Evolutionary conservation across 2,329 filamentous ascomycete species (phyloP).

Genomic region (Ceratocystis lukuohia): DNA sequence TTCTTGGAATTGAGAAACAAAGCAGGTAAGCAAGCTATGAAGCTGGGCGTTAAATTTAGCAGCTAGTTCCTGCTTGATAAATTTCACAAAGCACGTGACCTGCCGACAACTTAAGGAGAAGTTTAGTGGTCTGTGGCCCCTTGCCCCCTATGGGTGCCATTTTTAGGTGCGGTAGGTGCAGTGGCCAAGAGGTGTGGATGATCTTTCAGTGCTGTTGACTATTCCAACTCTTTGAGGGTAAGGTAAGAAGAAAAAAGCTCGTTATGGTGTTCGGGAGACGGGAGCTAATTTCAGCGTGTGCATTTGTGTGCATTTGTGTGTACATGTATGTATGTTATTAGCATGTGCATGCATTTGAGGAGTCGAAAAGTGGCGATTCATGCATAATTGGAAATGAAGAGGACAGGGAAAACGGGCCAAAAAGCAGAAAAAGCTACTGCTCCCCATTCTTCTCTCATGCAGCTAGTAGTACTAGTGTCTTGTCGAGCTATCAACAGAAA

Average conservation of each 20-base stretch:
- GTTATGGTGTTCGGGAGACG: not conserved
- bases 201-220: not conserved
- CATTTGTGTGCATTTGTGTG: not conserved
- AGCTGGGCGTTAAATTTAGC: slow-evolving; percentile 3
- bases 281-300: not conserved
- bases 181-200: not conserved
- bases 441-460: not conserved
- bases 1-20: not conserved
- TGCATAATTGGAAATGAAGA: not conserved
- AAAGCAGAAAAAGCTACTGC: not conserved
- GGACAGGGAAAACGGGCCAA: not conserved
- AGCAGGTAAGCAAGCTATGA: not conserved
- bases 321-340: not conserved
- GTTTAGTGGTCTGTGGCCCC: not conserved
- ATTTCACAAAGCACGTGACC: not conserved
- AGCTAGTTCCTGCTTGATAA: not conserved
- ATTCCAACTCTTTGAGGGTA: not conserved
- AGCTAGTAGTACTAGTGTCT: too few relatives aligned
- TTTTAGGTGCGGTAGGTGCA: not conserved
- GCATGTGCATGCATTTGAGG: not conserved
- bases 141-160: not conserved
- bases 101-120: not conserved
- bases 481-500: too few relatives aligned
- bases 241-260: not conserved
- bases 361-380: not conserved